Percentiles rank a stretch among this genome's conserved stretches.
phyloP scores from a whole-genome alignment of 2,329 filamentous ascomycete genomes.

The Colletotrichum agaves region DNA sequence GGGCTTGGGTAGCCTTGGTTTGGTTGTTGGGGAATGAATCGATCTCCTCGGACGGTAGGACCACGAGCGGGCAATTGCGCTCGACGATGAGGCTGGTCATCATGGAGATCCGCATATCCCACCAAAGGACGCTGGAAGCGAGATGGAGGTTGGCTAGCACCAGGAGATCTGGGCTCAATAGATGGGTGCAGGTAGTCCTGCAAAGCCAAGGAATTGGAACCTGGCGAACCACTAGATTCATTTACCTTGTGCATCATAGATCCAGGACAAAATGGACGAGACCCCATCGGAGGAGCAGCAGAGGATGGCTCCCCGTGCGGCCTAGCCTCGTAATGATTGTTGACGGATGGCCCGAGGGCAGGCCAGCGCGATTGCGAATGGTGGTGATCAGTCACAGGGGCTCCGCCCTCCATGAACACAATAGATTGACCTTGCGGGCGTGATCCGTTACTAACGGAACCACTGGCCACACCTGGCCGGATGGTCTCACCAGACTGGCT shows the following conservation, averaged over 20 bases:
- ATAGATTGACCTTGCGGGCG: conserved; percentile 14
- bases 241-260: conserved; percentile 42
- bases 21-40: neutral
- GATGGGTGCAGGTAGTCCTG: conserved; percentile 59
- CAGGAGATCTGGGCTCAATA: conserved; percentile 56
- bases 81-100: conserved; percentile 11
- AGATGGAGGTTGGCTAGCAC: conserved; percentile 27
- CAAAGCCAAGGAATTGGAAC: conserved; percentile 41
- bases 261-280: conserved; percentile 24
- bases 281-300: conserved; percentile 7
- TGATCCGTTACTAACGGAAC: conserved; percentile 34
- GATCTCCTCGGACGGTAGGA: conserved; percentile 4
- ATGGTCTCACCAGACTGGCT: neutral
- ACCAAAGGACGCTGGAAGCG: conserved; percentile 16
- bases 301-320: conserved; percentile 6
- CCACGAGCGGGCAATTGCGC: conserved; percentile 13
- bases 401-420: conserved; percentile 10
- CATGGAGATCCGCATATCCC: conserved; percentile 28
- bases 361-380: conserved; percentile 34
- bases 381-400: conserved; percentile 32
- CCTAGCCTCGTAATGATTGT: conserved; percentile 41
- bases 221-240: conserved; percentile 38
- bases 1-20: conserved; percentile 12
- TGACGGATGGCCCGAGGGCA: conserved; percentile 22
- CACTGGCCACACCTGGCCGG: conserved; percentile 11